Conservation (phyloP, 768 basidiomycete genomes). For the Lanmaoa rubissima region DNA sequence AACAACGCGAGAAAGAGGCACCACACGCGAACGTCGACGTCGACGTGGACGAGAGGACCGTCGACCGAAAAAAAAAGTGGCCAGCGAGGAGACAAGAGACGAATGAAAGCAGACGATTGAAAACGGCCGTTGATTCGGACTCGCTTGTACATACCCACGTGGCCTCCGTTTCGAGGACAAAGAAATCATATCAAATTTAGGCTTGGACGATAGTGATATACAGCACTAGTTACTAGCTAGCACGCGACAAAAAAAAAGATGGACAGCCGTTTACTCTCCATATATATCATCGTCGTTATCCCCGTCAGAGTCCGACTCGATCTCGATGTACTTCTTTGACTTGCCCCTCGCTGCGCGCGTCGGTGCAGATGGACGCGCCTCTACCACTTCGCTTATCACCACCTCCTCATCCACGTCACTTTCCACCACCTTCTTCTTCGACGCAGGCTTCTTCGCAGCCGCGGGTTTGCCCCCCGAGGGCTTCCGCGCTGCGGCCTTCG, state of each 20-base stretch:
- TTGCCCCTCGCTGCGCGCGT: constrained; percentile 48
- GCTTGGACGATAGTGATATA: background rate
- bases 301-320: constrained; percentile 47
- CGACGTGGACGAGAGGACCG: constrained; percentile 1
- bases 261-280: constrained; percentile 23
- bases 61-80: background rate
- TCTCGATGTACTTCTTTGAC: constrained; percentile 63
- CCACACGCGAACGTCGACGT: constrained; percentile 10
- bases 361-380: constrained; percentile 41
- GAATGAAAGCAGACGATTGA: constrained; percentile 1
- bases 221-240: background rate
- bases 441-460: constrained; percentile 48
- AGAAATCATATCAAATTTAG: background rate
- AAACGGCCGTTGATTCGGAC: background rate
- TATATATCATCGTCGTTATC: constrained; percentile 46
- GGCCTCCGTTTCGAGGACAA: background rate
- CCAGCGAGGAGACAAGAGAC: background rate
- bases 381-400: constrained; percentile 43
- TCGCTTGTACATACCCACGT: constrained; percentile 19
- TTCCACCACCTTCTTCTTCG: constrained; percentile 39
- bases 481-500: constrained; percentile 45
- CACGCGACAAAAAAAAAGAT: background rate
- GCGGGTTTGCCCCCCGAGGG: constrained; percentile 60
- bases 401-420: constrained; percentile 44
- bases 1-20: background rate